Evolutionary conservation across 2,329 filamentous ascomycete species (phyloP), one percentile per base, ranked within the genome.

Genomic region (Scortechinia acanthostroma): DNA sequence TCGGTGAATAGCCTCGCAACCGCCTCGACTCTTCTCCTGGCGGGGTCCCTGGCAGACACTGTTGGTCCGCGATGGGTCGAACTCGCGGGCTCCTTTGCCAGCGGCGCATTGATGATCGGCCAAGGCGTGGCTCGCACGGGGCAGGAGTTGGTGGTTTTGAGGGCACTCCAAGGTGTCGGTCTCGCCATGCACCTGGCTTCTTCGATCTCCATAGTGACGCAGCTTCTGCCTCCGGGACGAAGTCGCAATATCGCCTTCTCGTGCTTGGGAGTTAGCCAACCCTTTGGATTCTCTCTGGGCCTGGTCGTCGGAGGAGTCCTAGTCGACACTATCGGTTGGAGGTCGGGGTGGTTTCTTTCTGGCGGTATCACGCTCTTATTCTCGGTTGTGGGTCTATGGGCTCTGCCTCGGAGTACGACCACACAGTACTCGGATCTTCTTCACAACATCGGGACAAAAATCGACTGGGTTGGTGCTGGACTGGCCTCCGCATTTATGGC

Each of bases 381-480:
- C 2, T 63, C 66, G 16, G 30, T 57, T 0, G 50, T 63, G 19
- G 63, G 62, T 1, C 47, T 65, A 17, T 66, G 61, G 58, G 57
- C 53, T 17, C 37, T 69, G 43, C 66, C 66, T 1, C 51, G 49
- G 23, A 50, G 52, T 4, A 47, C 6, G 10, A n/a, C 10, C 25
- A 10, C 10, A 10, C 25, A 30, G n/a, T 30, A 30, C n/a, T 10
- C 25, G 10, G 25, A 30, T 30, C 10, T 30, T 30, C 10, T 30
- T 10, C 25, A 44, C 2, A 3, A 52, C 55, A 48, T 50, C 59
- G 5, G 53, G 57, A 47, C 33, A 56, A 69, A 75, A 14, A 66
- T 80, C 40, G 76, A 79, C 49, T 79, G 74, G 74, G 50, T 74
- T 19, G 76, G 76, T 0, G 70, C 71, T 0, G 19, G 64, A 1